phyloP scores from a whole-genome alignment of 2,329 filamentous ascomycete species.

The Phyllosticta capitalensis region DNA sequence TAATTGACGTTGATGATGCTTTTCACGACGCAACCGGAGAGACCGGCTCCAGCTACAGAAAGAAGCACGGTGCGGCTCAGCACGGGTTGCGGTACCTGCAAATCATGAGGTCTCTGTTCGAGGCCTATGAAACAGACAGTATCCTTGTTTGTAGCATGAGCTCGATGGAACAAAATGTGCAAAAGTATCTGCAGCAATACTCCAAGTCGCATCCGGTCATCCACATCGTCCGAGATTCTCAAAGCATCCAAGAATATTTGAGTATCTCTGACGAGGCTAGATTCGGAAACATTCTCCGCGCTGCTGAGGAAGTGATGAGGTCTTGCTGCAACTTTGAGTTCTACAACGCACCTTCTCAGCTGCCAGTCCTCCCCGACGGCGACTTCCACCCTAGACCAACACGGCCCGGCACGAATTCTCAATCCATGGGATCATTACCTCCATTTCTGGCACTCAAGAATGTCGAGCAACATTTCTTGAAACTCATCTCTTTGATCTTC shows the following conservation, averaged over 20 bases:
- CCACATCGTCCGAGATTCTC: conserved; percentile 56
- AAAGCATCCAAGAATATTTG: conserved; percentile 56
- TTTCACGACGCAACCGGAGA: conserved; percentile 57
- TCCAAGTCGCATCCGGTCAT: conserved; percentile 59
- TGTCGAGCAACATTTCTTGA: conserved; percentile 59
- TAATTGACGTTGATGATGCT: conserved; percentile 59
- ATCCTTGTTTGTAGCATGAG: conserved; percentile 64
- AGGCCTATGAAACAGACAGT: conserved; percentile 48
- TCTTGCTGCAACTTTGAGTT: conserved; percentile 66
- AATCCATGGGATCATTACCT: conserved; percentile 26
- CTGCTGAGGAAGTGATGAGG: conserved; percentile 50
- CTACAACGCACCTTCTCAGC: conserved; percentile 43
- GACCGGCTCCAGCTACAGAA: conserved; percentile 54
- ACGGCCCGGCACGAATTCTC: background rate
- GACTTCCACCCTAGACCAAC: background rate
- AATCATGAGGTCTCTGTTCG: conserved; percentile 51
- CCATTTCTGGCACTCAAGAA: conserved; percentile 59
- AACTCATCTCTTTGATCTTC: conserved; percentile 55
- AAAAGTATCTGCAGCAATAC: conserved; percentile 52
- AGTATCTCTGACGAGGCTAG: conserved; percentile 44
- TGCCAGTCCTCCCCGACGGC: background rate
- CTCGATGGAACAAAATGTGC: conserved; percentile 56
- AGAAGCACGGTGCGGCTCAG: conserved; percentile 49
- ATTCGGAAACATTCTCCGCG: conserved; percentile 49
- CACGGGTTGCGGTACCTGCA: conserved; percentile 56